Percentiles rank a stretch among this genome's conserved stretches.
Evolutionary conservation across 2,329 filamentous ascomycete species (phyloP).

Genomic region (Botrytis byssoidea): DNA sequence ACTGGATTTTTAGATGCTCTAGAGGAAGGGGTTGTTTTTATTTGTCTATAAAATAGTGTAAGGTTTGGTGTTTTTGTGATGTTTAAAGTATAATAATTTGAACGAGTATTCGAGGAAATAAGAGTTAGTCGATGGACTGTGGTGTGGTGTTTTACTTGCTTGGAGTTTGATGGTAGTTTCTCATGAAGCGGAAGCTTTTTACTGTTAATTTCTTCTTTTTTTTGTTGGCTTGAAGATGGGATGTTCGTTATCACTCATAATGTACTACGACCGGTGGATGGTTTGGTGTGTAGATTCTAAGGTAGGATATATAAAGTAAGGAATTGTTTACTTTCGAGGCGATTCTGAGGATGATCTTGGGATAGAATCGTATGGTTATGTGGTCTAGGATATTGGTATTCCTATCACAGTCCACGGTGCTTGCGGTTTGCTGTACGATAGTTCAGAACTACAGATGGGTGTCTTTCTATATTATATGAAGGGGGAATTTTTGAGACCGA

Average conservation of each 20-base stretch:
- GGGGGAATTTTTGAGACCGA: not conserved
- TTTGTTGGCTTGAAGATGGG: not conserved
- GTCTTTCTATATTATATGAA: not conserved
- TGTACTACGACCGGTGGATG: not conserved
- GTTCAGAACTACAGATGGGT: rapidly evolving
- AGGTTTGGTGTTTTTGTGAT: not conserved
- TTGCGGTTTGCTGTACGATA: not conserved
- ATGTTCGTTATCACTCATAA: not conserved
- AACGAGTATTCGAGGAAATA: rapidly evolving
- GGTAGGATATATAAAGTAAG: not conserved
- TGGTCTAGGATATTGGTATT: not conserved
- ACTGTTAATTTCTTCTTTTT: not conserved
- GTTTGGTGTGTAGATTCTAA: not conserved
- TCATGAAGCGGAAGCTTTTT: not conserved
- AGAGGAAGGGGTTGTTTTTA: rapidly evolving
- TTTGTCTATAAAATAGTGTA: not conserved
- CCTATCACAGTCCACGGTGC: rapidly evolving
- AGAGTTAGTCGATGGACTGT: too few species aligned
- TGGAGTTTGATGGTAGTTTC: not conserved
- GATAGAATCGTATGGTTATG: not conserved
- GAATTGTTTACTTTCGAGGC: not conserved
- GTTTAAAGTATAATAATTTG: not conserved
- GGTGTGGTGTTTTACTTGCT: too few species aligned
- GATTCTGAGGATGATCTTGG: not conserved
- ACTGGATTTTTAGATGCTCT: too few species aligned